These are phyloP conservation scores for Trichoderma orchidacearum DNA, from an alignment of 495 filamentous ascomycete species.

Conservation along the genomic window DNA sequence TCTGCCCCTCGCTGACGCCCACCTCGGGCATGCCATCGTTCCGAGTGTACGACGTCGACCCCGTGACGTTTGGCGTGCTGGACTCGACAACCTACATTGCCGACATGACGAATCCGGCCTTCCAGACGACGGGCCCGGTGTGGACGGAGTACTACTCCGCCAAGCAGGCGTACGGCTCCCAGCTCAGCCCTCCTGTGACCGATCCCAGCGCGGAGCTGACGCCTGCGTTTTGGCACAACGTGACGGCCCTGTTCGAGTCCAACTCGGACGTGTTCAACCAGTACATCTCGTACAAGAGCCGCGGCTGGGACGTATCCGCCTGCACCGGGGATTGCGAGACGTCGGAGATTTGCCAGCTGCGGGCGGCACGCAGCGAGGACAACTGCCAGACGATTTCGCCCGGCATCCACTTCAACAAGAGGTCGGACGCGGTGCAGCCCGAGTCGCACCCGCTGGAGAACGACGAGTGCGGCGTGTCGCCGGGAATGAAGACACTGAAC, in stretches of 20 bases:
- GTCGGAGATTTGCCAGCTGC: constrained; percentile 17
- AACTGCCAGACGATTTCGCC: constrained; percentile 12
- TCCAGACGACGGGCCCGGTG: constrained; percentile 21
- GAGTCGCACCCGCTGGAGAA: background rate
- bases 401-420: constrained; percentile 6
- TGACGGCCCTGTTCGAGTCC: constrained; percentile 23
- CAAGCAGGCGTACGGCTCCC: constrained; percentile 34
- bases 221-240: constrained; percentile 45
- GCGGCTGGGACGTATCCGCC: constrained; percentile 10
- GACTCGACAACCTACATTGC: constrained; percentile 39
- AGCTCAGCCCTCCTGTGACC: constrained; percentile 22
- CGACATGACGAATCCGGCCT: constrained; percentile 30
- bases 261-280: constrained; percentile 9
- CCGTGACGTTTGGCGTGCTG: constrained; percentile 37
- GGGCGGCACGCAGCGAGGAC: constrained; percentile 16
- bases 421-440: background rate
- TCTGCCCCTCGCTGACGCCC: constrained; percentile 39
- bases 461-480: constrained; percentile 8
- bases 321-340: constrained; percentile 12
- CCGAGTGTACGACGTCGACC: constrained; percentile 43
- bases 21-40: constrained; percentile 38
- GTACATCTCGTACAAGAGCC: constrained; percentile 12
- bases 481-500: background rate
- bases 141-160: constrained; percentile 43
- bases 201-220: constrained; percentile 27